Percentiles rank a stretch among this genome's conserved stretches.
Conservation (phyloP, 2,329 filamentous ascomycete genomes). For the Aaosphaeria arxii region DNA sequence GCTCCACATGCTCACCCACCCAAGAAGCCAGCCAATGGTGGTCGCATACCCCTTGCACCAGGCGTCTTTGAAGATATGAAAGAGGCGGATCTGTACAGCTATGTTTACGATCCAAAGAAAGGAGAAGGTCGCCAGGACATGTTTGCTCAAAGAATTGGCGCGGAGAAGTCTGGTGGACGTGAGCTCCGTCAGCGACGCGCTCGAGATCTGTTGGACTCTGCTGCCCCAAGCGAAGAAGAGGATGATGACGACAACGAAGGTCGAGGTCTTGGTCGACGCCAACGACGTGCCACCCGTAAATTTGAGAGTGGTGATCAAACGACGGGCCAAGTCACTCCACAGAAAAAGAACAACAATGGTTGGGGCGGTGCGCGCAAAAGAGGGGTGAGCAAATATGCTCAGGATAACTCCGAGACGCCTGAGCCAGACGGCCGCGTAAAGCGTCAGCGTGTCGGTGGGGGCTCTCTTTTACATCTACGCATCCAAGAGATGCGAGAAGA, state of each 20-base stretch:
- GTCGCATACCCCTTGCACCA: constrained; percentile 43
- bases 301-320: constrained; percentile 32
- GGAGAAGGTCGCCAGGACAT: constrained; percentile 54
- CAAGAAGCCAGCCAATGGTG: constrained; percentile 51
- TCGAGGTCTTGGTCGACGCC: constrained; percentile 25
- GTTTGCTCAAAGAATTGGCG: constrained; percentile 50
- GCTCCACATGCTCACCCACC: constrained; percentile 49
- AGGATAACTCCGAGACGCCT: constrained; percentile 28
- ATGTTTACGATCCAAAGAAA: constrained; percentile 54
- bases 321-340: constrained; percentile 15
- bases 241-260: constrained; percentile 33
- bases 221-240: constrained; percentile 37
- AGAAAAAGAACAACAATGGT: constrained; percentile 28
- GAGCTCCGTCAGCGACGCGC: constrained; percentile 46
- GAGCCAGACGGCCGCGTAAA: constrained; percentile 33
- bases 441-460: constrained; percentile 23
- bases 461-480: constrained; percentile 37
- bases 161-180: constrained; percentile 43
- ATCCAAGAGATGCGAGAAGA: constrained; percentile 47
- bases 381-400: constrained; percentile 31
- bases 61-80: constrained; percentile 58
- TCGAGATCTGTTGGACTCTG: constrained; percentile 37
- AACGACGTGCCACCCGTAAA: constrained; percentile 31
- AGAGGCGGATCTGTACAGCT: constrained; percentile 60
- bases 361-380: constrained; percentile 39